These are phyloP conservation scores for Solanum rostratum DNA, from an alignment of 257 asterid species.

Conservation along the genomic window DNA sequence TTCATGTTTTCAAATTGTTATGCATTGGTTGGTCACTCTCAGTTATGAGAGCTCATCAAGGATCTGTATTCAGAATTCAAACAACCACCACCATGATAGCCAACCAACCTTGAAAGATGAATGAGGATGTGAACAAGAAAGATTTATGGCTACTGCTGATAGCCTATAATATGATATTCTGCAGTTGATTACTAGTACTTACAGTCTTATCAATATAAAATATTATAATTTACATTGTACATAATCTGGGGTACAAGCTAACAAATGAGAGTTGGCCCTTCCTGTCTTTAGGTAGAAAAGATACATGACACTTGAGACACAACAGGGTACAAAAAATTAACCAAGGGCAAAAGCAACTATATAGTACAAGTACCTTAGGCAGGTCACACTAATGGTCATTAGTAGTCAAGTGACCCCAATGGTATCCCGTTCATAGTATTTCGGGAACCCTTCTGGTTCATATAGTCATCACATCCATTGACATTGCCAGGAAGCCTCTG, in stretches of 20 bases:
- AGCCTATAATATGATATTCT: not conserved
- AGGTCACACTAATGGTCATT: slow-evolving; percentile 4
- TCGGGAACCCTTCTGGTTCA: slow-evolving; percentile 39
- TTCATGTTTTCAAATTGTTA: too few relatives aligned
- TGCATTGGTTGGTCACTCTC: too few relatives aligned
- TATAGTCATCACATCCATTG: slow-evolving; percentile 39
- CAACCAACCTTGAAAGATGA: not conserved
- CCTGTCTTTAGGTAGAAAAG: not conserved
- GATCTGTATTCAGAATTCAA: not conserved
- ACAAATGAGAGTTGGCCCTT: not conserved
- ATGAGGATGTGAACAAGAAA: not conserved
- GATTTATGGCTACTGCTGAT: not conserved
- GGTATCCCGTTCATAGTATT: slow-evolving; percentile 51
- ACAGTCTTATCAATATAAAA: not conserved
- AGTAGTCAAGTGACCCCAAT: slow-evolving; percentile 58
- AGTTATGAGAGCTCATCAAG: not conserved
- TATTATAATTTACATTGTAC: slow-evolving; percentile 6
- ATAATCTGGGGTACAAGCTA: slow-evolving; percentile 9
- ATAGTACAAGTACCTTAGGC: slow-evolving; percentile 14
- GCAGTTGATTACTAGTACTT: not conserved
- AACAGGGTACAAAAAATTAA: slow-evolving; percentile 7
- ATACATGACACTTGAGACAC: slow-evolving; percentile 5
- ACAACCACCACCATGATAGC: not conserved
- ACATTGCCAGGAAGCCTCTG: slow-evolving; percentile 30
- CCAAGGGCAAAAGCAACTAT: slow-evolving; percentile 12